Percentiles rank a stretch among this genome's conserved stretches.
These are phyloP conservation scores for Monosporascus sp. DNA, from an alignment of 2,329 filamentous ascomycete genomes.

Conservation along the genomic window DNA sequence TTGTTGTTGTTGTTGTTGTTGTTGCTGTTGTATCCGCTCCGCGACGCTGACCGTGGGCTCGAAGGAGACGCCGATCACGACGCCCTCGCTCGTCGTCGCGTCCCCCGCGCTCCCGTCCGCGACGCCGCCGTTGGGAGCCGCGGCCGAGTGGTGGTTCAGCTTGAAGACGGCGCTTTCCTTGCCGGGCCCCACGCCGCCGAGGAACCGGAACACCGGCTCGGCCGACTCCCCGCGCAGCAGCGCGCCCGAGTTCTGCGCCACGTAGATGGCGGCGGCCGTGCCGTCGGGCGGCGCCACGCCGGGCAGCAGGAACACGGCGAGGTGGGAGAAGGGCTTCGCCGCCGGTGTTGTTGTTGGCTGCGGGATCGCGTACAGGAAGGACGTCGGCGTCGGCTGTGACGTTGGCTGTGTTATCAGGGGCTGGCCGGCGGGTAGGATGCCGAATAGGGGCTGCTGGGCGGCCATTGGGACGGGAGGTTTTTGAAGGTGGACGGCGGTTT, in stretches of 20 bases:
- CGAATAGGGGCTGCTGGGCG: slow-evolving; percentile 45
- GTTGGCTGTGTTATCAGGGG: slow-evolving; percentile 50
- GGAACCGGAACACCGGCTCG: slow-evolving; percentile 66
- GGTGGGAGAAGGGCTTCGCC: slow-evolving; percentile 62
- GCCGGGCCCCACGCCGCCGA: slow-evolving; percentile 82
- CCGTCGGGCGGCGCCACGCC: slow-evolving; percentile 65
- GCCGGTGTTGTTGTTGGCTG: slow-evolving; percentile 5
- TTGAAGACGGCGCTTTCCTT: slow-evolving; percentile 93
- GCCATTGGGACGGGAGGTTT: slow-evolving; percentile 19
- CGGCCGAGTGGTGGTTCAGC: slow-evolving; percentile 33
- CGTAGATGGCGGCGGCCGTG: slow-evolving; percentile 85
- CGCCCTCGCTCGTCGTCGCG: slow-evolving; percentile 27
- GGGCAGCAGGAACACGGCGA: slow-evolving; percentile 86
- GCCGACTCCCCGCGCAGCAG: slow-evolving; percentile 29
- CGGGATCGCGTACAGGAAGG: slow-evolving; percentile 11
- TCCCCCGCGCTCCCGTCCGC: slow-evolving; percentile 14
- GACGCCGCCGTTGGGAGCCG: slow-evolving; percentile 25
- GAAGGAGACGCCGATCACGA: slow-evolving; percentile 76
- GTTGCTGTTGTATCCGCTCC: slow-evolving; percentile 30
- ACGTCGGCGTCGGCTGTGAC: slow-evolving; percentile 34
- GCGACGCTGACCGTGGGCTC: slow-evolving; percentile 71
- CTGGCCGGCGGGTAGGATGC: slow-evolving; percentile 55
- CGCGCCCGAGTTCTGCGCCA: slow-evolving; percentile 46
- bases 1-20: slow-evolving; percentile 14
- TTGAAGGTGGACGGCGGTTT: slow-evolving; percentile 5